Evolutionary conservation across 2,329 filamentous ascomycete genomes (phyloP), one percentile per base, ranked within the genome.

Genomic region (Arthrobotrys iridis): DNA sequence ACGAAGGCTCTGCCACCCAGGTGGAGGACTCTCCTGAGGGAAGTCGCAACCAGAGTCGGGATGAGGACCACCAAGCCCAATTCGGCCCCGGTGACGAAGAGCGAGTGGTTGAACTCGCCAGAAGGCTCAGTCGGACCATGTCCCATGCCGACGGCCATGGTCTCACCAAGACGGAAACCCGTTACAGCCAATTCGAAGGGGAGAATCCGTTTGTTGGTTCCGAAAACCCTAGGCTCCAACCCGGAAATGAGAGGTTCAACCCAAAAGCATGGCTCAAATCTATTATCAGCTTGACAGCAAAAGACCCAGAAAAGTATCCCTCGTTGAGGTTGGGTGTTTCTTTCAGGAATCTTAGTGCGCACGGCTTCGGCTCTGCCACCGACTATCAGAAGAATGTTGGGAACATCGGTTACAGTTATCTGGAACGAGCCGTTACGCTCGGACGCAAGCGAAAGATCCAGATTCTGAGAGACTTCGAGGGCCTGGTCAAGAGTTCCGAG

Each of bases 281-380:
- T 33, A 80, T 90, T 7, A 85, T 88, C 30, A 84, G 84, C 74
- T 82, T 87, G 74, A 83, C 85, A 48, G 83, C 84, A 30, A 84
- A 82, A 75, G 85, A 86, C 68, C 88, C 87, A 60, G 83, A 84
- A 77, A 80, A 82, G 11, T 88, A 88, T 81, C 82, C 81, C 1
- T 77, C 79, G 43, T 86, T 89, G 78, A 87, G 86, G 11, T 85
- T 87, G 0, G 90, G 90, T 50, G 84, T 92, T 46, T 85, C 86
- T 58, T 92, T 90, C 83, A 86, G 87, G 81, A 86, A 91, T 79
- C 83, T 92, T 66, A 91, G 87, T 74, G 88, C 91, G 3, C 88
- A 88, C 79, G 89, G 90, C 41, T 91, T 86, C 78, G 89, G 89
- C 46, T 81, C 79, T 26, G 78, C 79, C 26, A 80, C 81, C 6